Evolutionary conservation across 129 eudicot species (phyloP), one percentile per base, ranked within the genome.

Genomic region (Tagetes erecta): DNA sequence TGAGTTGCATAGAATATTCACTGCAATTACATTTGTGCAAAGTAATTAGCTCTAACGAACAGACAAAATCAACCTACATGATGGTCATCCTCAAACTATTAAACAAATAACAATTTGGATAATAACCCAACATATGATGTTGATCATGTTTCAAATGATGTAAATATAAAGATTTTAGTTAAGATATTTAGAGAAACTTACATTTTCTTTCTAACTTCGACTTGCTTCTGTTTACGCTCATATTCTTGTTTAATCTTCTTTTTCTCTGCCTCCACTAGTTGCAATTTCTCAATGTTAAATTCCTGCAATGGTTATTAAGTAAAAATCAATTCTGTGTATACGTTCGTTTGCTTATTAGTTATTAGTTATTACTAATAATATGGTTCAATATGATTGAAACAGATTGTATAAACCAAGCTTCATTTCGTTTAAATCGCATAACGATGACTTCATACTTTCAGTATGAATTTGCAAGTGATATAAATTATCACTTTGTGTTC

Each of bases 221-320:
- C 96, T 87, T 87, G 96, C 81, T 89, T 93, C 85, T 87, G 90
- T 58, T 93, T 93, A 57, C 98, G 96, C 86, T 93, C 98, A 62
- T 87, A 90, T 88, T 93, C 96, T 31, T 93, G 98, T 41, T 87
- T 85, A 80, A 92, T 89, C 96, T 92, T 92, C 86, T 87, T 89
- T 88, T 92, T 92, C 92, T 92, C 98, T 13, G 98, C 98, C 80
- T 92, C 95, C 53, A 89, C 97, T 83, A 92, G 58, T 70, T 92
- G 97, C 79, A 92, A 76, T 80, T 92, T 92, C 88, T 92, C 97
- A 55, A 92, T 92, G 79, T 92, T 92, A 80, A 92, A 91, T 67
- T 88, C 95, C 95, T 88, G 78, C 8, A 67, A 56, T 67, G 14
- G 20, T 58, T 9, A 58, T 50, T 37, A 36, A 20, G 9, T 60